Base-by-base conservation (phyloP, 768 basidiomycete genomes). In the Suillus ampliporus region DNA sequence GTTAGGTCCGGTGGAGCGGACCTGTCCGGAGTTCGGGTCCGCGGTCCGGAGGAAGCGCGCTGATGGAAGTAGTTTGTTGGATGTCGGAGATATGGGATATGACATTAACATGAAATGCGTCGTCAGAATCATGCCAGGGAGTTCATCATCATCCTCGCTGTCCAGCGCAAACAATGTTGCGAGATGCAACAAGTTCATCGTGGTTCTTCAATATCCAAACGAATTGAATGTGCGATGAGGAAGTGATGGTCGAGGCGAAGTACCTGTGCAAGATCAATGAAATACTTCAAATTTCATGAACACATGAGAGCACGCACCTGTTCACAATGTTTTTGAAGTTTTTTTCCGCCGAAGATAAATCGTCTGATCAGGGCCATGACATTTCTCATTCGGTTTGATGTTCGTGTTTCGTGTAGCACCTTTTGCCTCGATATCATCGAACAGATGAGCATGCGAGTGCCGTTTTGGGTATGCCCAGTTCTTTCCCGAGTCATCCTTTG, bases 391-490 rank as follows among this genome's bases (percentile, higher is more conserved):
- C 4, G 69, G 68, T 58, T 75, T 74, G 13, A 77, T 76, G 35
- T 71, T 75, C 43, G 71, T 77, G 46, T 76, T 75, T 0, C 57
- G 43, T 0, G 75, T 69, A 0, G 64, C 73, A 21, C 79, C 79
- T 47, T 78, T 78, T 2, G 23, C 26, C 37, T 59, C 23, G 21
- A 81, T 77, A 46, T 78, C 73, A 7, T 67, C 58, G 31, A 78
- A 75, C 4, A 74, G 35, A 60, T 80, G 78, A 5, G 58, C 21
- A 23, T 77, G 70, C 1, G 62, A 60, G 34, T 80, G 78, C 0
- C 64, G 40, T 63, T 79, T 79, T 0, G 73, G 75, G 48, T 77
- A 77, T 35, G 75, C 66, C 71, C 73, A 77, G 15, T 63, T 75
- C 74, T 64, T 66, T 35, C 31, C 23, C 10, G 38, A 50, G 21